Conservation (phyloP, 75 land plant species). For the Pinus taeda region DNA sequence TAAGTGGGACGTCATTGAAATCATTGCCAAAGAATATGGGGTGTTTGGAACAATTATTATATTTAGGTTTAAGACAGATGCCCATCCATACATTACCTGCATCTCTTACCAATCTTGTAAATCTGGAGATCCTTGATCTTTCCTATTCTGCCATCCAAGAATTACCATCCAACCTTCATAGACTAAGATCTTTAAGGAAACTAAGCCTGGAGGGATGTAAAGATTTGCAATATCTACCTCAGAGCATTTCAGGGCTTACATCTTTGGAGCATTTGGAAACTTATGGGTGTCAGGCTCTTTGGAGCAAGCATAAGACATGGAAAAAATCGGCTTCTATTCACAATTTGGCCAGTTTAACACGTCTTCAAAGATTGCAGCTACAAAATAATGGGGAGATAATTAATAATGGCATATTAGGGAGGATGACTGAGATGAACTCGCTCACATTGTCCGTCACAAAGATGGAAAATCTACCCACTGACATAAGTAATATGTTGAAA, state of each 20-base stretch:
- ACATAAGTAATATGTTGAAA: neutral
- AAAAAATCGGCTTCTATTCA: neutral
- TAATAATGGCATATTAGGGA: neutral
- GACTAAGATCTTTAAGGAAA: neutral
- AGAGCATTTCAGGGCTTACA: neutral
- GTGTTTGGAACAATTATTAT: neutral
- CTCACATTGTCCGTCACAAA: neutral
- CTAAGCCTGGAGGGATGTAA: neutral
- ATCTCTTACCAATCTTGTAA: neutral
- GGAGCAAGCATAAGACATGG: neutral
- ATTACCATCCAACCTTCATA: neutral
- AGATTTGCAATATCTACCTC: neutral
- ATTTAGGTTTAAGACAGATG: neutral
- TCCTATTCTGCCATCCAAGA: neutral
- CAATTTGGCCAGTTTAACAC: neutral
- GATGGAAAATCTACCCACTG: slow-evolving; percentile 1
- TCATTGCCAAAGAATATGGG: neutral
- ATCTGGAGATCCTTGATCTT: neutral
- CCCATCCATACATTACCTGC: neutral
- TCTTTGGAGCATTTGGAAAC: neutral
- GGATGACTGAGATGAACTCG: neutral
- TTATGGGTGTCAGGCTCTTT: neutral
- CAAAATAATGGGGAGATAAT: neutral
- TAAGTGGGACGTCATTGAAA: neutral
- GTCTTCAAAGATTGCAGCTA: neutral